Percentiles rank a stretch among this genome's conserved stretches.
phyloP scores from a whole-genome alignment of 208 protist species.

The Crithidia fasciculata region DNA sequence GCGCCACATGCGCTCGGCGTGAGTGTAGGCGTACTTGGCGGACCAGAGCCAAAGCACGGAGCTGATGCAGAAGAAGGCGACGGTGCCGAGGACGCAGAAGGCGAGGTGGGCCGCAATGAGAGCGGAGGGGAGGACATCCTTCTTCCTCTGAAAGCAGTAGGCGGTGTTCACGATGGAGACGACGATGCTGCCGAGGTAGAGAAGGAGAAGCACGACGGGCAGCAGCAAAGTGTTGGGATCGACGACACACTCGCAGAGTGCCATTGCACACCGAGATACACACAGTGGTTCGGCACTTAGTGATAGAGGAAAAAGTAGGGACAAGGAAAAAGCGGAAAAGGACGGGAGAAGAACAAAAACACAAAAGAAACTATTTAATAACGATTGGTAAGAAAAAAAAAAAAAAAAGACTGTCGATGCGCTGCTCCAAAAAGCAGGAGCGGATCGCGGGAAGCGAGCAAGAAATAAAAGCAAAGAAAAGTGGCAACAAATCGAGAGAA shows the following conservation, averaged over 20 bases:
- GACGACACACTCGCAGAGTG: constrained; percentile 21
- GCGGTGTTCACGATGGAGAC: constrained; percentile 55
- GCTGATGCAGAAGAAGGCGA: constrained; percentile 55
- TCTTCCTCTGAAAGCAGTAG: constrained; percentile 45
- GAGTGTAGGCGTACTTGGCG: constrained; percentile 50
- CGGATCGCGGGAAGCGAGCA: neutral
- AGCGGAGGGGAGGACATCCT: constrained; percentile 22
- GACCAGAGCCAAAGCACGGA: constrained; percentile 66
- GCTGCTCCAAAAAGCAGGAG: neutral
- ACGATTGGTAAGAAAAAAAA: constrained; percentile 4
- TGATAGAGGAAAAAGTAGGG: too few species aligned
- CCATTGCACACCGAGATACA: constrained; percentile 4
- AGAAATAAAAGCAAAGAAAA: neutral
- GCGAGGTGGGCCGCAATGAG: constrained; percentile 53
- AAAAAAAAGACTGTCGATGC: neutral
- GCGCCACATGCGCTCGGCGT: constrained; percentile 40
- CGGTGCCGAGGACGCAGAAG: constrained; percentile 55
- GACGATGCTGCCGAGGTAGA: constrained; percentile 44
- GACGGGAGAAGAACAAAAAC: constrained; percentile 6
- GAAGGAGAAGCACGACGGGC: constrained; percentile 44
- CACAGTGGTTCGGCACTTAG: too few species aligned
- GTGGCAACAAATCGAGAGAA: neutral
- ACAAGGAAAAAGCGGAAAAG: constrained; percentile 6
- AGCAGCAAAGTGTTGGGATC: constrained; percentile 31
- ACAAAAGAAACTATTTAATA: neutral